Evolutionary conservation across 2,329 filamentous ascomycete genomes (phyloP).

Genomic region (Ophiostoma novo-ulmi): DNA sequence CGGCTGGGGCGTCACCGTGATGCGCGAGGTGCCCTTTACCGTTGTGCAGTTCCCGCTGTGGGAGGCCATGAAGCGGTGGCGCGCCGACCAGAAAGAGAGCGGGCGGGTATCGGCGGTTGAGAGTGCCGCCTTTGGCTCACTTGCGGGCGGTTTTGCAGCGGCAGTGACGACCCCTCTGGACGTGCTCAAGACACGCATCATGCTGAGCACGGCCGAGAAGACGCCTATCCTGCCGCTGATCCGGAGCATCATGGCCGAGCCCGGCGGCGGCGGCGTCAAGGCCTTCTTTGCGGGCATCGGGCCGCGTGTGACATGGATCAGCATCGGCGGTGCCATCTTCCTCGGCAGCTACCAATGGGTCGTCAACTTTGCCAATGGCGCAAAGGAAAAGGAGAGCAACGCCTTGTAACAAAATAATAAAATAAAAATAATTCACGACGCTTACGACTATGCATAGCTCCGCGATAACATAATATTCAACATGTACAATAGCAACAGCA

Average conservation of each 20-base stretch:
- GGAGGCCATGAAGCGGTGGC: conserved; percentile 82
- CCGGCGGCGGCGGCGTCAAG: conserved; percentile 57
- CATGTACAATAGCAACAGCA: conserved; percentile 18
- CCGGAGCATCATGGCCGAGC: conserved; percentile 56
- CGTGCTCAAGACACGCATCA: conserved; percentile 93
- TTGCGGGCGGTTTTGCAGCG: conserved; percentile 79
- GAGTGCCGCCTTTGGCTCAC: conserved; percentile 77
- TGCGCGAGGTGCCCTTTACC: conserved; percentile 95
- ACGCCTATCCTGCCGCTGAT: conserved; percentile 57
- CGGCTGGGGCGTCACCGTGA: conserved; percentile 86
- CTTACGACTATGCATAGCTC: no score
- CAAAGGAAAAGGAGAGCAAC: not conserved
- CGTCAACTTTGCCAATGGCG: conserved; percentile 58
- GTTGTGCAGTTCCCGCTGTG: conserved; percentile 96
- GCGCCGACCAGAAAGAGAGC: conserved; percentile 32
- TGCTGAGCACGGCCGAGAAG: conserved; percentile 72
- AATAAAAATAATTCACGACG: no score
- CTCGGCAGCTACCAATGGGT: conserved; percentile 89
- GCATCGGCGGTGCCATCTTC: conserved; percentile 88
- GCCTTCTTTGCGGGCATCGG: conserved; percentile 73
- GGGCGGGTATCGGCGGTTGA: conserved; percentile 63
- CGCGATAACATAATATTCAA: not conserved
- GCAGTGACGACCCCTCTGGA: conserved; percentile 88
- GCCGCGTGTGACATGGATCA: conserved; percentile 90
- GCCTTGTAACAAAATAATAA: not conserved